Evolutionary conservation across 2,329 filamentous ascomycete genomes (phyloP), one percentile per base, ranked within the genome.

Genomic region (Aspergillus texensis): DNA sequence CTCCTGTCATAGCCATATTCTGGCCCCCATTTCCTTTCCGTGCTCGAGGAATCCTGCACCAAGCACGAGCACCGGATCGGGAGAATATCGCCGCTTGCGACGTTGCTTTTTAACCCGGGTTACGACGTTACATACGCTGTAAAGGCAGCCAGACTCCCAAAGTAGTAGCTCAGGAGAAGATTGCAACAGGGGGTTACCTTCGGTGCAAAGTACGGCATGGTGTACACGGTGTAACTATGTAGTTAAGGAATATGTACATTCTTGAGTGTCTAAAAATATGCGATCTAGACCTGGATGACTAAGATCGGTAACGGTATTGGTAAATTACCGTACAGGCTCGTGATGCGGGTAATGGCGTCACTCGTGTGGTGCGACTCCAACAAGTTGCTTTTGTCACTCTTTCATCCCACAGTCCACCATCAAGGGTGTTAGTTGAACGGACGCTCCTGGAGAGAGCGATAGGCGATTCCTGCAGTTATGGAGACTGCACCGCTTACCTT

Each of bases 401-500:
- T 55, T 16, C 34, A 24, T 39, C 21, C 16, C 9, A 32, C 32
- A 28, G 34, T 34, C 19, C 34, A 34, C 39, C 19, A 41, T 41
- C 39, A 28, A 26, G 21, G 52, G 26, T 32, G 16, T 12, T 41
- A 10, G 16, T 30, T 41, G 6, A 24, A 26, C 34, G 2, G 10
- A 3, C n/a, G 2, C 4, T 34, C 54, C 9, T 19, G n/a, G 14
- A 41, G 21, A 50, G 24, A 50, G 46, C 12, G 39, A 43, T 30
- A 45, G n/a, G 14, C 12, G n/a, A 24, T 39, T 19, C 2, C 10
- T 36, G 21, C 57, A 64, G 66, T 46, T 60, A 93, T 93, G 91
- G 91, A 93, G 74, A 83, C 85, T 34, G 86, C 91, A 62, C 85
- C 89, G 50, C 78, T 93, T 68, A 89, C 85, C 72, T 83, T 90